A percentile compares a stretch with the other conserved stretches of the same genome.
Conservation (phyloP, 2,329 filamentous ascomycete genomes). For the Coniochaeta prunicola region DNA sequence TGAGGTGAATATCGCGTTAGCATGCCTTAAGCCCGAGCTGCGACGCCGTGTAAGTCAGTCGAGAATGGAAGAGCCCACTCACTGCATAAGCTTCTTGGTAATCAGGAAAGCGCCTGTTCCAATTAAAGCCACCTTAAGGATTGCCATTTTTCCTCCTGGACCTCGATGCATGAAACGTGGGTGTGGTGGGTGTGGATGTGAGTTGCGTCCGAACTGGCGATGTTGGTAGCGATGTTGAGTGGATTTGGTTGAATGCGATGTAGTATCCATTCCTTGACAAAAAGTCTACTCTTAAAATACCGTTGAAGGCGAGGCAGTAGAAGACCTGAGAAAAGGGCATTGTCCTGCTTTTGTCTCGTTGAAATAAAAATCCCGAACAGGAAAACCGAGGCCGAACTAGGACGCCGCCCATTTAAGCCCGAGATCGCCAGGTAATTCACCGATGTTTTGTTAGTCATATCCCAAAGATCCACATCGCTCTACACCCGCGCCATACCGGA, state of each 20-base stretch:
- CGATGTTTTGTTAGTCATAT: neutral
- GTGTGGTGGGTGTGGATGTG: neutral
- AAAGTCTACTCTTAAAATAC: neutral
- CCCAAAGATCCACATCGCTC: no score
- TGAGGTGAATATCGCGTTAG: neutral
- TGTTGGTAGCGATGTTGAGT: neutral
- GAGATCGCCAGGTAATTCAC: neutral
- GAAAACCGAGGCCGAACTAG: neutral
- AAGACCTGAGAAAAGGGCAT: neutral
- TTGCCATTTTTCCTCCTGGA: neutral
- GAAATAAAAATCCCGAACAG: neutral
- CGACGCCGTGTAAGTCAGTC: neutral
- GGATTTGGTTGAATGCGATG: neutral
- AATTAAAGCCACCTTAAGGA: neutral
- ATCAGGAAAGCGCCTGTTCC: neutral
- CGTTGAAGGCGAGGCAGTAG: neutral
- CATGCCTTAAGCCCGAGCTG: neutral
- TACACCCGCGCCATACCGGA: no score
- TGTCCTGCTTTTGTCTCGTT: neutral
- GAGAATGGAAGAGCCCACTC: neutral
- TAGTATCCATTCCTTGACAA: neutral
- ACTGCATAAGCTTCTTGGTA: neutral
- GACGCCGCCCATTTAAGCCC: neutral
- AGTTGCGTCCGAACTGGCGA: neutral
- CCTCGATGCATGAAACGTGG: neutral